Base-by-base conservation (phyloP, 129 eudicot genomes). In the Pittosporum tobira region DNA sequence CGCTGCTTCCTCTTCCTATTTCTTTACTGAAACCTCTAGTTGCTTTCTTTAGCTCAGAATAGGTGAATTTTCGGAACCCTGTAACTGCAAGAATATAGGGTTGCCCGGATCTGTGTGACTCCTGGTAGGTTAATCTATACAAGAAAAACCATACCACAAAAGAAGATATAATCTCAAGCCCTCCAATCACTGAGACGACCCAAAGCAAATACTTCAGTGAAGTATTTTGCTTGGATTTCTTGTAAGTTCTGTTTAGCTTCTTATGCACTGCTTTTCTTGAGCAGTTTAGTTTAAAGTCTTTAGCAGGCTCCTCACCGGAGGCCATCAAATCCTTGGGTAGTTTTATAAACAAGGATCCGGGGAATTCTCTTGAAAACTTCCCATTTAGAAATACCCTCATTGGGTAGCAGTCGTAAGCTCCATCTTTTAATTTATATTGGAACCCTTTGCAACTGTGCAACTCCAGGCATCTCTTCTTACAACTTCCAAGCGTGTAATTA, bases 1-100 rank as follows among this genome's bases (percentile, higher is more conserved):
- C 57, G 9, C 34, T 11, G 24, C 15, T 26, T 12, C 57, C 57
- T 26, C 57, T 51, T 11, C 57, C 57, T 20, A 51, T 45, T 26
- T 51, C 57, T 51, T 51, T n/a, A 4, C 3, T 10, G 57, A 51
- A 51, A 25, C 57, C 34, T 22, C 34, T 11, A 4, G 57, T 22
- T 16, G 57, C 57, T 13, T 23, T 51, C 19, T 22, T 25, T 7
- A 51, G 57, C 57, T 51, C 57, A 15, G 8, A 7, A 16, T 75
- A 75, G 10, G 66, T 54, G 62, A 70, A 70, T 47, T 71, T 75
- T 70, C 62, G 70, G 27, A 51, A 77, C 34, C 75, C 65, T 0
- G 78, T 72, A 8, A 65, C 68, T 2, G 67, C 38, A 12, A 73
- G 65, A 27, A 51, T 45, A 30, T 67, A 72, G 22, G 54, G 52